Conservation (phyloP, 2,329 filamentous ascomycete genomes). For the Blumeria graminis region DNA sequence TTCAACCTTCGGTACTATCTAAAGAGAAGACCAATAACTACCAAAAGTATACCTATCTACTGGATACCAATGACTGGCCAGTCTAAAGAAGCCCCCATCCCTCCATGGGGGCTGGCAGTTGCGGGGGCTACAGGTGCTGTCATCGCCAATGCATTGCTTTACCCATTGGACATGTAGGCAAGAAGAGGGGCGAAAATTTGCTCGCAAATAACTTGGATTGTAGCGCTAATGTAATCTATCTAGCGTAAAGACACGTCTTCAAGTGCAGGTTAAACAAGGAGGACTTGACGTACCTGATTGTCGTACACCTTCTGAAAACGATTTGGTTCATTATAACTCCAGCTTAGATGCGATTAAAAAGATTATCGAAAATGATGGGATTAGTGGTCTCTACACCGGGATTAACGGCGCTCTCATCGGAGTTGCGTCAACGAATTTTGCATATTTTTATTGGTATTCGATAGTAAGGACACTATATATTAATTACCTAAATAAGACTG, state of each 20-base stretch:
- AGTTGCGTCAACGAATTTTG: constrained; percentile 93
- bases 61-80: constrained; percentile 9
- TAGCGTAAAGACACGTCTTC: constrained; percentile 86
- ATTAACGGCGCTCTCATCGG: constrained; percentile 71
- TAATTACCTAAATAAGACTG: constrained; percentile 28
- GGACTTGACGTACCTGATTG: too few species aligned
- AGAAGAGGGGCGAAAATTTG: not conserved
- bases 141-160: constrained; percentile 82
- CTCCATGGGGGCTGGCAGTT: constrained; percentile 80
- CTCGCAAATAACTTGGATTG: too few species aligned
- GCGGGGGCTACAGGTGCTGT: constrained; percentile 85
- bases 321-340: constrained; percentile 55
- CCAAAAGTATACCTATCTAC: too few species aligned
- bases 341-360: constrained; percentile 73
- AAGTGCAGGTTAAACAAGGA: constrained; percentile 65
- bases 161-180: constrained; percentile 82
- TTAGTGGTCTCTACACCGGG: constrained; percentile 66
- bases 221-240: not conserved
- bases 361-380: constrained; percentile 59
- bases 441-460: constrained; percentile 99
- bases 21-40: too few species aligned
- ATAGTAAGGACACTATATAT: constrained; percentile 63
- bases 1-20: too few species aligned
- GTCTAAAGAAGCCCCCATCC: constrained; percentile 25
- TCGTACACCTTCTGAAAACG: constrained; percentile 10